Evolutionary conservation across 164 flowering plant species (phyloP), one percentile per base, ranked within the genome.

Genomic region (Tinospora cordifolia): DNA sequence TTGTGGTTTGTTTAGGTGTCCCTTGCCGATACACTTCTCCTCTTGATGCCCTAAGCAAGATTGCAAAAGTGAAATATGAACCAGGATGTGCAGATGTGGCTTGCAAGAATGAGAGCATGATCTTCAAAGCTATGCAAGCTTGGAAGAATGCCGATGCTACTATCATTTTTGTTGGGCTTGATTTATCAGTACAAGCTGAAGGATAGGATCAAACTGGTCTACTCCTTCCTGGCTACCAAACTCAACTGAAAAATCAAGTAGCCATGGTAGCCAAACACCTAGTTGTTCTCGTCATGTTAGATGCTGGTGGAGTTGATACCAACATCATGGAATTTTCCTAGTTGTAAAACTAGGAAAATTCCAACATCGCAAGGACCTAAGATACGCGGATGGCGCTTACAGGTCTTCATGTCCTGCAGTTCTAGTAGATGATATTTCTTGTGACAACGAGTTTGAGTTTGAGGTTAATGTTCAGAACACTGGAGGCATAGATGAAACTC

Each of bases 81-180:
- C 58, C 36, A 19, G 77, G 77, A 38, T 74, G 75, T 40, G 65
- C 11, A 5, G 70, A 71, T 24, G 63, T 74, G n/a, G 25, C n/a
- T 0, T 74, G 75, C 67, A 26, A 47, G 30, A 68, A 68, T n/a
- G 67, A 57, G 0, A 67, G 17, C n/a, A 8, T 63, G 49, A 67
- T 74, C 12, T 21, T 27, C 24, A 14, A 36, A 9, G 80, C 72
- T 3, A 67, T 68, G 40, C 17, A 59, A 38, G 72, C 70, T 8
- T 68, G 75, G 1, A 80, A 71, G 65, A 27, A 67, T 22, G 77
- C 79, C 1, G 86, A 83, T 54, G 78, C 77, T 22, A 80, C 81
- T 13, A 73, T 85, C 25, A 36, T 85, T 38, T 70, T 83, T 11
- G 81, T 72, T 54, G 88, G 88, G 1, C 62, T 82, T 74, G 86